phyloP scores from a whole-genome alignment of 225 moss, liverwort and hornwort species.

The Sphagnum tenellum region DNA sequence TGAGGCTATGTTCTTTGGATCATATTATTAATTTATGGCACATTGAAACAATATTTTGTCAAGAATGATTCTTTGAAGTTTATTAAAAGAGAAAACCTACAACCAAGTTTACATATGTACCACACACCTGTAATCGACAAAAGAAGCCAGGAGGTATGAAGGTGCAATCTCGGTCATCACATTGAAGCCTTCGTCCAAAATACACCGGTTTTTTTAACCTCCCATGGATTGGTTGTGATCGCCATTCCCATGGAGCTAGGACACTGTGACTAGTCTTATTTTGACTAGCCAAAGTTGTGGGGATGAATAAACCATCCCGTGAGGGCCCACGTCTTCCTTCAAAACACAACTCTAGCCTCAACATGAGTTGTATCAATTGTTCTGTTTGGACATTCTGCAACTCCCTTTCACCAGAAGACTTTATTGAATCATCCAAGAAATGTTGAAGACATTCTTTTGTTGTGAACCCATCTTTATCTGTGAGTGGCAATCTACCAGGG shows the following conservation, averaged over 20 bases:
- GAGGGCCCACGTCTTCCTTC: neutral
- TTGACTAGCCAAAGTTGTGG: neutral
- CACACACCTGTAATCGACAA: neutral
- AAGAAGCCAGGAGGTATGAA: constrained; percentile 3
- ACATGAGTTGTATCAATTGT: neutral
- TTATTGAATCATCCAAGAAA: neutral
- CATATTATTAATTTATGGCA: neutral
- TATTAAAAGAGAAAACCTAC: too few relatives aligned
- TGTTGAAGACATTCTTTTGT: neutral
- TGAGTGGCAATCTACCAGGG: too few relatives aligned
- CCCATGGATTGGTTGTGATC: neutral
- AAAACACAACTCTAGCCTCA: constrained; percentile 1
- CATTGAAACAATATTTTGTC: neutral
- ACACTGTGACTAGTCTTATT: neutral
- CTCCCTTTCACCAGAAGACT: neutral
- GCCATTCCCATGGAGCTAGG: too few relatives aligned
- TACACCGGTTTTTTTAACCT: neutral
- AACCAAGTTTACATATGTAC: too few relatives aligned
- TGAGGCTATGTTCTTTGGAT: neutral
- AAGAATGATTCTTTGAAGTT: neutral
- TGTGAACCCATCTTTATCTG: too few relatives aligned
- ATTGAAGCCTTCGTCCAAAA: neutral
- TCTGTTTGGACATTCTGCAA: neutral
- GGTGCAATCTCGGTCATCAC: neutral
- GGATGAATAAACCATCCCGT: neutral